A percentile compares a stretch with the other conserved stretches of the same genome.
Evolutionary conservation across 2,329 filamentous ascomycete species (phyloP).

Genomic region (Chaetomium olivaceum): DNA sequence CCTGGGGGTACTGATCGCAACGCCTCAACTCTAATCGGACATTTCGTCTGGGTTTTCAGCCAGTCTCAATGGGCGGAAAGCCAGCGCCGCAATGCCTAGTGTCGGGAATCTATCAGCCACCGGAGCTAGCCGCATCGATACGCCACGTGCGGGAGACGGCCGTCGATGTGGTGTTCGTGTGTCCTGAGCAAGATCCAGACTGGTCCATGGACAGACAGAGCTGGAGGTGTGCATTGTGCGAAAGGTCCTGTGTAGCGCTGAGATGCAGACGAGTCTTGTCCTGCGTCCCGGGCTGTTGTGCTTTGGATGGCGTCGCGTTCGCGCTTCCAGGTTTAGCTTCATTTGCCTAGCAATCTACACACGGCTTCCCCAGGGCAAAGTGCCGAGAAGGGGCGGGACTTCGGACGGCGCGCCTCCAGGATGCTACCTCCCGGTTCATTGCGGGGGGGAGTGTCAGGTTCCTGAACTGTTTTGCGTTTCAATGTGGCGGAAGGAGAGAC

Average conservation of each 20-base stretch:
- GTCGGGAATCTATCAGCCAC: slow-evolving; percentile 20
- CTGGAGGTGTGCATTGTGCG: neutral
- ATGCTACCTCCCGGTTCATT: neutral
- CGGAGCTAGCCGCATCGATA: slow-evolving; percentile 17
- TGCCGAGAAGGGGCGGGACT: slow-evolving; percentile 14
- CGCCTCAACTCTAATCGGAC: slow-evolving; percentile 21
- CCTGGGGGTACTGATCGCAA: neutral
- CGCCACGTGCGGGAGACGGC: slow-evolving; percentile 19
- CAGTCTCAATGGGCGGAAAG: slow-evolving; percentile 13
- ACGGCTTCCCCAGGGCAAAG: slow-evolving; percentile 20
- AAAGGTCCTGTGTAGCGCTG: slow-evolving; percentile 14
- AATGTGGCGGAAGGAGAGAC: slow-evolving; percentile 6
- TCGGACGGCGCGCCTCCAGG: neutral
- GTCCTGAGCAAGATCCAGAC: slow-evolving; percentile 2
- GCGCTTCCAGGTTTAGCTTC: slow-evolving; percentile 4
- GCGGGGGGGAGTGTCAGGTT: neutral
- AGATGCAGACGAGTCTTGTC: neutral
- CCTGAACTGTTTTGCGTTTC: slow-evolving; percentile 3
- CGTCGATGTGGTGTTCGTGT: neutral
- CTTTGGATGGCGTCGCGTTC: slow-evolving; percentile 8
- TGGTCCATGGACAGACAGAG: neutral
- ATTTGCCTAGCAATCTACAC: slow-evolving; percentile 21
- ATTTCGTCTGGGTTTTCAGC: slow-evolving; percentile 4
- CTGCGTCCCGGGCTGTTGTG: slow-evolving; percentile 7
- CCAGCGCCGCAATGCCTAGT: slow-evolving; percentile 12